Base-by-base conservation (phyloP, 1,139 yeast genomes). In the Geotrichum phurueaensis region DNA sequence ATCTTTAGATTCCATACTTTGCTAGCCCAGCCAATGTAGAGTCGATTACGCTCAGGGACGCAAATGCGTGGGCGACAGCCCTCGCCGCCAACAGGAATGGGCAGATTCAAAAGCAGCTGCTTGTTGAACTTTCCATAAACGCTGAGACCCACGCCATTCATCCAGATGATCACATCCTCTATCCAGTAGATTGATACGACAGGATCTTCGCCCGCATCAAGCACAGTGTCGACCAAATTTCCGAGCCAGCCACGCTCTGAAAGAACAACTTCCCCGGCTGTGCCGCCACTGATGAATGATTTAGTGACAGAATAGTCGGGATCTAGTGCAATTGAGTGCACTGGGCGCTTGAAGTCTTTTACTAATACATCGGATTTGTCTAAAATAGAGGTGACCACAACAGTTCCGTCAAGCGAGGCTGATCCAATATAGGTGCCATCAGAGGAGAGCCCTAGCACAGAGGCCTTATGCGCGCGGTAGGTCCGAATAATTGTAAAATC, bases 401-500 rank as follows among this genome's bases (percentile, higher is more conserved):
- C 87, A 0, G 96, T 88, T 0, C 99, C 98, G 71, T 94, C 98
- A 79, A 92, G 86, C 0, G 97, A 89, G 0, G 92, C 96, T 0
- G 96, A 86, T 0, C 92, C 96, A 66, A 92, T 83, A 67, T 80
- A 84, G 10, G 74, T 73, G 0, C 95, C 96, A 68, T 90, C 96
- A 0, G 88, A 81, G 60, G 85, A 83, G 7, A 71, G 63, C 2
- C 89, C 83, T 50, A 92, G 75, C 1, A 94, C 83, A 0, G 97
- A 89, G 0, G 98, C 94, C 55, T 90, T 78, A 68, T 95, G 97
- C 0, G 96, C 94, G 66, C 89, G 83, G 64, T 88, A 81, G 0
- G 96, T 86, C 50, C 95, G 78, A 1, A 90, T 75, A 0, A 84
- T 72, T 4, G 79, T 74, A 65, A 87, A 80, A 50, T 84, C 83